Conservation (phyloP, 768 basidiomycete genomes). For the Crucibulum laeve region DNA sequence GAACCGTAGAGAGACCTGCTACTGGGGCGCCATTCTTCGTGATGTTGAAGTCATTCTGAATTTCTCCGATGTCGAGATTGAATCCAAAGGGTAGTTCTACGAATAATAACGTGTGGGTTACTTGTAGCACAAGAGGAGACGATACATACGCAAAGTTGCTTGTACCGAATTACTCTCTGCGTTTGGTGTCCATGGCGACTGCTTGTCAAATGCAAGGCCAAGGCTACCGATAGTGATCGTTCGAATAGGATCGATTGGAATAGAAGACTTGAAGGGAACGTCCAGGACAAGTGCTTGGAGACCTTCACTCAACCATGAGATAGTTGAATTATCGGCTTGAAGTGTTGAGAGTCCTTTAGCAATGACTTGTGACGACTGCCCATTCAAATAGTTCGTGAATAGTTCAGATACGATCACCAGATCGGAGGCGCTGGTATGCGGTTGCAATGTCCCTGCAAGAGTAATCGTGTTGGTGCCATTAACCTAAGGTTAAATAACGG, state of each 20-base stretch:
- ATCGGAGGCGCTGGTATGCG: constrained; percentile 40
- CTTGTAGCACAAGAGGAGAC: not conserved
- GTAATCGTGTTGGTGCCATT: constrained; percentile 56
- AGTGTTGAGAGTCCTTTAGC: constrained; percentile 57
- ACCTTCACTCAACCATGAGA: constrained; percentile 67
- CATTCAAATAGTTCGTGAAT: constrained; percentile 72
- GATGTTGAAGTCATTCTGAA: constrained; percentile 64
- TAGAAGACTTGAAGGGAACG: constrained; percentile 53
- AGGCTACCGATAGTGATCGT: constrained; percentile 61
- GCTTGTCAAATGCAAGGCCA: constrained; percentile 49
- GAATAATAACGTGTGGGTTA: not conserved
- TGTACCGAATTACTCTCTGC: constrained; percentile 54
- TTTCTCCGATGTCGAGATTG: constrained; percentile 48
- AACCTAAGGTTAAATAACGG: constrained; percentile 23
- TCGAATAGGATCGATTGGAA: constrained; percentile 58
- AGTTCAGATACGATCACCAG: constrained; percentile 52
- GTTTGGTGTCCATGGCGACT: constrained; percentile 53
- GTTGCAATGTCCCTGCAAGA: constrained; percentile 51
- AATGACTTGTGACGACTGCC: constrained; percentile 50
- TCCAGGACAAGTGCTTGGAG: constrained; percentile 50
- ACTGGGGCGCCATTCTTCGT: constrained; percentile 46
- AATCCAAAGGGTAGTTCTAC: constrained; percentile 78
- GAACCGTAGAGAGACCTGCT: constrained; percentile 57
- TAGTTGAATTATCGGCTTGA: constrained; percentile 47
- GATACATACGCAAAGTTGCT: constrained; percentile 47